Conservation (phyloP, 1,284 basidiomycete species). For the Takashimella tepidaria region DNA sequence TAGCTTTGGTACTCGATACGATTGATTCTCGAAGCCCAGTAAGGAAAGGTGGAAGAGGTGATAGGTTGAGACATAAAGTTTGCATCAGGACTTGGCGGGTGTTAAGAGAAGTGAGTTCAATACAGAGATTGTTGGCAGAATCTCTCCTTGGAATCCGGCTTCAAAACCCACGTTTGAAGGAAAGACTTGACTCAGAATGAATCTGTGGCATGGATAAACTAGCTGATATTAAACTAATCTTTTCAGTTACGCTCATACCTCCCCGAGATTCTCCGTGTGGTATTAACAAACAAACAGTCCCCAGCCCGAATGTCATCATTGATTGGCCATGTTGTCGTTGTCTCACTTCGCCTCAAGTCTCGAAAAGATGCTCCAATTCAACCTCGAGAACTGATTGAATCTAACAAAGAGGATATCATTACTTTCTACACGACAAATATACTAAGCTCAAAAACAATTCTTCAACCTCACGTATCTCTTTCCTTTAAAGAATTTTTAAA, state of each 20-base stretch:
- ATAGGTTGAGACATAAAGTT: constrained; percentile 30
- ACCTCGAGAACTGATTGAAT: constrained; percentile 14
- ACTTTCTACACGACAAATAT: constrained; percentile 39
- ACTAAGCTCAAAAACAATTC: constrained; percentile 34
- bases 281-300: constrained; percentile 24
- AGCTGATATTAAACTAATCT: neutral
- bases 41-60: constrained; percentile 2
- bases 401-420: constrained; percentile 16
- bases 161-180: too few relatives aligned
- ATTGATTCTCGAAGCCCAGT: constrained; percentile 19
- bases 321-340: constrained; percentile 38
- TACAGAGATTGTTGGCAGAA: neutral
- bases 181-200: too few relatives aligned
- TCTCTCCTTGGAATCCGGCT: too few relatives aligned
- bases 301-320: constrained; percentile 32
- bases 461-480: constrained; percentile 26
- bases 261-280: constrained; percentile 27
- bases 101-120: constrained; percentile 23
- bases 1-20: constrained; percentile 38
- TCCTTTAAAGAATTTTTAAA: constrained; percentile 31
- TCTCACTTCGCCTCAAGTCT: constrained; percentile 30
- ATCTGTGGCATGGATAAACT: neutral
- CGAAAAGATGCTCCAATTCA: constrained; percentile 17
- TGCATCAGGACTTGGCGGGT: constrained; percentile 36
- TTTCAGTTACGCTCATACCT: constrained; percentile 22